Evolutionary conservation across 345 rosid species (phyloP).

Genomic region (Dipteronia dyeriana): DNA sequence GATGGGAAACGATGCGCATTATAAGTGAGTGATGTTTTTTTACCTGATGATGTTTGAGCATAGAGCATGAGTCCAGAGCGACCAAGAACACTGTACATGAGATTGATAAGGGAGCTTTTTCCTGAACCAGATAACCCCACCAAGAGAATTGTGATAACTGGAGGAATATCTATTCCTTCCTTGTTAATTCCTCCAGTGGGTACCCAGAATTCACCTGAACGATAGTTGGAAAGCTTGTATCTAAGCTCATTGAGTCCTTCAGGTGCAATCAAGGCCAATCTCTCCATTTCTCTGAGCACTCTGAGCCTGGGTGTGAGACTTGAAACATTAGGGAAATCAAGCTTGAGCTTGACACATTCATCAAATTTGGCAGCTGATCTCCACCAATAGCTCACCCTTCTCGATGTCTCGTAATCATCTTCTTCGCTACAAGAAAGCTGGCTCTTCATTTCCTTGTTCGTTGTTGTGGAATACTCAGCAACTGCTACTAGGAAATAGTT

Average conservation of each 20-base stretch:
- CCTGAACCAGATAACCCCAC: constrained; percentile 61
- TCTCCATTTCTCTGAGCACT: constrained; percentile 52
- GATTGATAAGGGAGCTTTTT: constrained; percentile 62
- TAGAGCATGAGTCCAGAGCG: constrained; percentile 55
- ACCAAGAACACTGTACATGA: constrained; percentile 69
- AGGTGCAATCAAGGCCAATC: constrained; percentile 51
- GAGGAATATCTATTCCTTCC: constrained; percentile 58
- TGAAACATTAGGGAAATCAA: constrained; percentile 32
- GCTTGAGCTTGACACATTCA: constrained; percentile 37
- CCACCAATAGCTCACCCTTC: constrained; percentile 48
- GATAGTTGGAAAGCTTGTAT: constrained; percentile 46
- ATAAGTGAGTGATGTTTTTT: not conserved
- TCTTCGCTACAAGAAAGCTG: constrained; percentile 32
- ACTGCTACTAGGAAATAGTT: not conserved
- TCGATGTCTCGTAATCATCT: constrained; percentile 33
- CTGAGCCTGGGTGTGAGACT: constrained; percentile 46
- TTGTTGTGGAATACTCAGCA: not conserved
- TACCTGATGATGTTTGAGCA: constrained; percentile 57
- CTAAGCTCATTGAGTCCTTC: constrained; percentile 61
- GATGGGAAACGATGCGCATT: not conserved
- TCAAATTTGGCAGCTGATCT: constrained; percentile 46
- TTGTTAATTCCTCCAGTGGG: constrained; percentile 52
- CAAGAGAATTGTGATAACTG: constrained; percentile 50
- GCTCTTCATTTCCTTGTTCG: constrained; percentile 37
- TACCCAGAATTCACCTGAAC: constrained; percentile 64